Percentiles rank a stretch among this genome's conserved stretches.
phyloP scores from a whole-genome alignment of 2,329 filamentous ascomycete genomes.

The Penicillium hesseltinei region DNA sequence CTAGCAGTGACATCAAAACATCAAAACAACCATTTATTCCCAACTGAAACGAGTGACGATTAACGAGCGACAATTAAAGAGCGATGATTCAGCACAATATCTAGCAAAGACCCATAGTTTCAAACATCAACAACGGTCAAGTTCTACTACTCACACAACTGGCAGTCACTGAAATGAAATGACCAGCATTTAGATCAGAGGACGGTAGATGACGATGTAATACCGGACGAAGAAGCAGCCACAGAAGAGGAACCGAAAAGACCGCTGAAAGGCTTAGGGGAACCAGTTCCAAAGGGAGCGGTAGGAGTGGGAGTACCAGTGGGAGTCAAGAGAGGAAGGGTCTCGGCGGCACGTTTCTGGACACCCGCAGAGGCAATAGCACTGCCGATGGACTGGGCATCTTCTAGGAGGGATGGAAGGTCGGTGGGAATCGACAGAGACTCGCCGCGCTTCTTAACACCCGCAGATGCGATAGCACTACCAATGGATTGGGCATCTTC shows the following conservation, averaged over 20 bases:
- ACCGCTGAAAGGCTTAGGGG: neutral
- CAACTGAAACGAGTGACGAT: neutral
- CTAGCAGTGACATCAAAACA: neutral
- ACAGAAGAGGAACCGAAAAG: neutral
- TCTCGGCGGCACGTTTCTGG: conserved; percentile 12
- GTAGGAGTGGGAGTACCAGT: conserved; percentile 7
- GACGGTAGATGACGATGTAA: neutral
- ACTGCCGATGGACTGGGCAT: conserved; percentile 8
- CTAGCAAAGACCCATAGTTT: neutral
- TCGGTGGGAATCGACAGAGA: conserved; percentile 7
- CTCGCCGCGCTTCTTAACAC: conserved; percentile 9
- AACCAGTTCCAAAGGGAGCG: conserved; percentile 7
- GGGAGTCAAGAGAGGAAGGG: conserved; percentile 8
- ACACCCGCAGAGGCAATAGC: conserved; percentile 3
- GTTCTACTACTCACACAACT: neutral
- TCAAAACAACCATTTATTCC: too few relatives aligned
- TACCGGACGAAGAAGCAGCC: neutral
- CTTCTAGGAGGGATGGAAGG: conserved; percentile 8
- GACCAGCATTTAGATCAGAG: neutral
- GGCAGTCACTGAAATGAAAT: too few relatives aligned
- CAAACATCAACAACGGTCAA: too few relatives aligned
- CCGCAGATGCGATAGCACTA: conserved; percentile 4
- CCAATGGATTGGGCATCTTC: conserved; percentile 10
- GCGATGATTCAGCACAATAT: neutral
- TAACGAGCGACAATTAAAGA: neutral